These are phyloP conservation scores for Cladophialophora yegresii DNA, from an alignment of 2,329 filamentous ascomycete genomes.

Conservation along the genomic window DNA sequence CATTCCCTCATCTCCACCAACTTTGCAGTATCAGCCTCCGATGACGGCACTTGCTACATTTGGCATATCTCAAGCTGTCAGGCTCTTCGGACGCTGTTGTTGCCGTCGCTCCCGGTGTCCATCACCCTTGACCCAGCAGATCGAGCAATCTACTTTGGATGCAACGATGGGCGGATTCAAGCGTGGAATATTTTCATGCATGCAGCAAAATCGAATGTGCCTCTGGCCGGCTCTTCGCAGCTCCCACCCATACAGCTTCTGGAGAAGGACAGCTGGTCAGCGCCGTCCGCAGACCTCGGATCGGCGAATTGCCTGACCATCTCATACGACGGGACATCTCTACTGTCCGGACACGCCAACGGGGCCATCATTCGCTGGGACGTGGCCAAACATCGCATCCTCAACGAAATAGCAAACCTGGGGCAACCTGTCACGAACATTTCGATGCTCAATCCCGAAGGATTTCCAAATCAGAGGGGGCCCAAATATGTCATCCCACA, in stretches of 20 bases:
- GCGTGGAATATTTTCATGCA: constrained; percentile 69
- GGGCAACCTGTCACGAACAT: constrained; percentile 84
- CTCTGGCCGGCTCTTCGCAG: constrained; percentile 39
- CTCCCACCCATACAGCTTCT: constrained; percentile 45
- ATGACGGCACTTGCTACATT: constrained; percentile 83
- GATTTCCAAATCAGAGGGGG: constrained; percentile 44
- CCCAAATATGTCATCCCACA: constrained; percentile 56
- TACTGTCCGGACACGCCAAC: constrained; percentile 78
- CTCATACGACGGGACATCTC: constrained; percentile 77
- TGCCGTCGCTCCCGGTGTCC: constrained; percentile 72
- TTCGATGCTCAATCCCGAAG: constrained; percentile 66
- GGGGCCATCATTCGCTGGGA: constrained; percentile 83
- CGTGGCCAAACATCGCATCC: constrained; percentile 68
- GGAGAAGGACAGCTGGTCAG: constrained; percentile 51
- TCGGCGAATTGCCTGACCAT: constrained; percentile 68
- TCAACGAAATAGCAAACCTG: constrained; percentile 67
- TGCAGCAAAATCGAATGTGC: constrained; percentile 3
- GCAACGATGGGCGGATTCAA: constrained; percentile 78
- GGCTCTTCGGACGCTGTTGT: constrained; percentile 76
- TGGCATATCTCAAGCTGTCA: constrained; percentile 88
- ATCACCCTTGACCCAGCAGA: constrained; percentile 78
- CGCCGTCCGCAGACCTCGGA: constrained; percentile 64
- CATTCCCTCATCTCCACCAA: constrained; percentile 72
- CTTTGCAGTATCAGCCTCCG: constrained; percentile 79
- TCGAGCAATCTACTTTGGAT: constrained; percentile 77